Base-by-base conservation (phyloP, 1,284 basidiomycete genomes). In the Ceratobasidium sp. region DNA sequence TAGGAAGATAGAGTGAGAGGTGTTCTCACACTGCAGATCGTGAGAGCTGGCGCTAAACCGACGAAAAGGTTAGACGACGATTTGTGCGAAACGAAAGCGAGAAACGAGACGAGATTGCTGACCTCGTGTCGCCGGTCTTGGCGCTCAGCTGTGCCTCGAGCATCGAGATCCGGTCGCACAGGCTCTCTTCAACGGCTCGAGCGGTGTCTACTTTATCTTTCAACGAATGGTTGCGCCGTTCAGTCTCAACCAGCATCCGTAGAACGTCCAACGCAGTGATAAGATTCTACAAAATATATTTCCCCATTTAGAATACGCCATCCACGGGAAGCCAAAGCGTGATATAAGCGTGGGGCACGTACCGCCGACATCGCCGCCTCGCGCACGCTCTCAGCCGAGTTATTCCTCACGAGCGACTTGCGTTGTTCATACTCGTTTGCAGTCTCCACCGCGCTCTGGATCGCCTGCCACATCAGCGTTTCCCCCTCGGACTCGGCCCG, bases 131-230 rank as follows among this genome's bases (percentile, higher is more conserved):
- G 40, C 61, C 40, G 20, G 61, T 64, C 61, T 44, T 42, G 61
- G 20, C 61, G 20, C 58, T 51, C 44, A 73, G 28, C 28, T 73
- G 71, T 18, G 56, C 46, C 44, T 73, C 71, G 42, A 73, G 71
- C 40, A 61, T 28, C 26, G 71, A 73, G 28, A 73, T 73, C 58
- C 58, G 58, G 44, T 73, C 71, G 60, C 58, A 40, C 46, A 73
- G 46, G 33, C 71, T 73, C 46, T 49, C 58, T 49, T 73, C 71
- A 26, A 73, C 58, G 23, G 69, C 69, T n/a, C 56, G 55, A 28
- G 69, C 69, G 28, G 55, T 71, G 39, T 71, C 56, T 28, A 60
- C 15, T 55, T 71, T 39, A 7, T 71, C 53, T 20, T 60, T 58
- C 23, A 71, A n/a, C 23, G n/a, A 23, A 5, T 28, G 40, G 23